Evolutionary conservation across 2,329 filamentous ascomycete genomes (phyloP), one percentile per base, ranked within the genome.

Genomic region (Talaromyces sp.): DNA sequence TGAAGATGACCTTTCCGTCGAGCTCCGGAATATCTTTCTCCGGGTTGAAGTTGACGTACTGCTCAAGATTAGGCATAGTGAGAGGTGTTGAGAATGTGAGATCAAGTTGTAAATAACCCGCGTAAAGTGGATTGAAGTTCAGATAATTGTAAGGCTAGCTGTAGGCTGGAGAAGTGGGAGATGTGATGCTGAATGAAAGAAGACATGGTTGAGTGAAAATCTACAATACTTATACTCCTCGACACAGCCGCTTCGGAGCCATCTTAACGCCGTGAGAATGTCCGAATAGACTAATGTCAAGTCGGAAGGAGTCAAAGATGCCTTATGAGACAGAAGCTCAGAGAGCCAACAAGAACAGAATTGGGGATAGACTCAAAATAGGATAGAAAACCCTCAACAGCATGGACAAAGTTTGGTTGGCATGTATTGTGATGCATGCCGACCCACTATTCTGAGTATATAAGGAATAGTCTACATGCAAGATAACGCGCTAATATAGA

Each of bases 1-100:
- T 69, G 8, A 79, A 59, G 7, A 74, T 68, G n/a, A 77, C 72
- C 65, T 75, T 78, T 4, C 71, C 74, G 3, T 70, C 39, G 5
- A 79, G 67, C 60, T 75, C 70, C 6, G 70, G 70, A 31, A 79
- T 77, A 49, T 78, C 75, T 6, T 41, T 69, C 33, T 76, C 70
- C 5, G 76, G 74, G 11, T 67, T 65, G 61, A 76, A 77, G 54
- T 54, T 66, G n/a, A 73, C 69, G 8, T 61, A 66, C n/a, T 50
- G 49, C 39, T 65, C 63, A 16, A 65, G 63, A n/a, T 65, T 65
- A 22, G 63, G 63, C 63, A 65, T 65, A 14, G 22, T 35, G 41
- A 8, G 6, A 7, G 7, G 3, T 14, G 22, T 45, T 13, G 27
- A 31, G 4, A 6, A 31, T 31, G 7, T n/a, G 33, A 11, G 24